Evolutionary conservation across 768 basidiomycete species (phyloP), one percentile per base, ranked within the genome.

Genomic region (Gloeopeniophorella convolvens): DNA sequence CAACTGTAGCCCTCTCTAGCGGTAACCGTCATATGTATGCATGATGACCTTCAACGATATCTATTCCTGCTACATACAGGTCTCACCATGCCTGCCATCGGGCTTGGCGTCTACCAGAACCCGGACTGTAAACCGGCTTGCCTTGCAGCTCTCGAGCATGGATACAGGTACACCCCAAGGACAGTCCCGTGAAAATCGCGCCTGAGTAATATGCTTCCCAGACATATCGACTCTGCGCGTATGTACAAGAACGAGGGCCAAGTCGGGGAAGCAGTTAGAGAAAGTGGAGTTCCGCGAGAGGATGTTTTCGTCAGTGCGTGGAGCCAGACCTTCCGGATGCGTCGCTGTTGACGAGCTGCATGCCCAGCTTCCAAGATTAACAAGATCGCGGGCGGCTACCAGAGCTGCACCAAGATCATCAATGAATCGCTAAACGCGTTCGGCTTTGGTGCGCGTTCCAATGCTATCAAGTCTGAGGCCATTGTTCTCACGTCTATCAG

Each of bases 201-300:
- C 18, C 16, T 16, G 8, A 26, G 4, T 15, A 40, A 2, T 20
- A n/a, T 30, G n/a, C n/a, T n/a, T n/a, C 16, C 4, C 48, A 85
- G 86, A 48, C 88, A 86, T 50, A 68, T 89, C 35, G 88, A 89
- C 63, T 77, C 83, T 1, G 88, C 88, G 1, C 82, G 83, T 55
- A 68, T 71, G 30, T 89, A 89, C 62, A 68, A 66, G 49, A 86
- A 85, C 53, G 83, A 87, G 61, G 72, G 71, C 3, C 70, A 70
- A 8, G 83, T 85, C 12, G 82, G 79, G 1, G 70, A 75, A 23
- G 82, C 82, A 1, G 62, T 84, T 20, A 68, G 69, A 50, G 79
- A 79, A 46, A 79, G 76, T 41, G 78, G 75, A 2, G 47, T 89
- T 9, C 56, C 68, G 1, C 70, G 85, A 52, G 68, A 69, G n/a